phyloP scores from a whole-genome alignment of 495 filamentous ascomycete species.

The Penicillium parvum region DNA sequence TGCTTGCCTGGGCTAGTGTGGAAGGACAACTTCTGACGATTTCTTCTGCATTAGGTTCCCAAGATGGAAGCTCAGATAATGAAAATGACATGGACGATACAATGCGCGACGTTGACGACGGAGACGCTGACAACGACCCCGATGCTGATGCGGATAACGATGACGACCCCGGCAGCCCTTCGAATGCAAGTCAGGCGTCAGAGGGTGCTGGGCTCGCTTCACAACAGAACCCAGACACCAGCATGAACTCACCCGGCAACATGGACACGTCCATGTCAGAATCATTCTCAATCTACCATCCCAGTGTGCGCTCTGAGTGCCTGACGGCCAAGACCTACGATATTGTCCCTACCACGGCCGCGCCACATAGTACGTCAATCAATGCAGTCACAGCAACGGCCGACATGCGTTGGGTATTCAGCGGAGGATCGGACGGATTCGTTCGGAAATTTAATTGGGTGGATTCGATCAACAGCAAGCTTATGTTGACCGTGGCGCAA shows the following conservation, averaged over 20 bases:
- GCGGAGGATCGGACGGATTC: conserved; percentile 88
- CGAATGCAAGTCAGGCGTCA: conserved; percentile 46
- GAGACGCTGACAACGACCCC: conserved; percentile 59
- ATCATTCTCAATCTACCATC: conserved; percentile 46
- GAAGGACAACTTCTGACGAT: conserved; percentile 8
- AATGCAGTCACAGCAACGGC: conserved; percentile 89
- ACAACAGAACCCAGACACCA: conserved; percentile 40
- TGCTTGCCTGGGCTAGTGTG: not conserved
- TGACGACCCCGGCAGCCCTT: conserved; percentile 42
- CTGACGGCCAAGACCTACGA: conserved; percentile 85
- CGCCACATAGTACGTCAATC: conserved; percentile 91
- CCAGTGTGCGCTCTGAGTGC: conserved; percentile 71
- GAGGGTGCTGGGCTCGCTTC: conserved; percentile 32
- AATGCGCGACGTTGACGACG: conserved; percentile 61
- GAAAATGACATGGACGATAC: conserved; percentile 65
- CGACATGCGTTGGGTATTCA: conserved; percentile 94
- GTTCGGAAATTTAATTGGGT: conserved; percentile 94
- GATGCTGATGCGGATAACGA: conserved; percentile 58
- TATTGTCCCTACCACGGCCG: conserved; percentile 94
- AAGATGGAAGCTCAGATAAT: conserved; percentile 65
- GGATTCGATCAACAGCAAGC: conserved; percentile 90
- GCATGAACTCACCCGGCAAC: conserved; percentile 29
- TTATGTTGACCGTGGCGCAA: conserved; percentile 91
- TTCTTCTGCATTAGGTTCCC: conserved; percentile 40
- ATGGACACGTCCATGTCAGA: conserved; percentile 28